A percentile compares a stretch with the other conserved stretches of the same genome.
Evolutionary conservation across 106 monocot species (phyloP).

Genomic region (Cymbidium sinense): DNA sequence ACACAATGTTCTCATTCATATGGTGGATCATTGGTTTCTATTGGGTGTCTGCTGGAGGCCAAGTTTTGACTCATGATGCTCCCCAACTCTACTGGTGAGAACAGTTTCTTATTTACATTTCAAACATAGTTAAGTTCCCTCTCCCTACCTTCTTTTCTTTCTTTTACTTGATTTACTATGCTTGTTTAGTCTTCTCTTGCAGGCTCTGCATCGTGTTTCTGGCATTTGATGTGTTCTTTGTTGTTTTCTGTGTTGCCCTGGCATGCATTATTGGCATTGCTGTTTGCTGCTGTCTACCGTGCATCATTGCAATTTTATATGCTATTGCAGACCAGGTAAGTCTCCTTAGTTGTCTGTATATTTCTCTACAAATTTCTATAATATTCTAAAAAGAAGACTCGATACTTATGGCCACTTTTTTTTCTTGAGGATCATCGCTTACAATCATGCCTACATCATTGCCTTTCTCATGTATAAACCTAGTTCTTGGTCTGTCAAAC

Average conservation of each 20-base stretch:
- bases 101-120: neutral
- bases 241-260: slow-evolving; percentile 60
- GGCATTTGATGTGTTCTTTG: slow-evolving; percentile 80
- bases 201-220: slow-evolving; percentile 76
- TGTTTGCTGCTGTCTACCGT: slow-evolving; percentile 74
- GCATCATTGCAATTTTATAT: slow-evolving; percentile 72
- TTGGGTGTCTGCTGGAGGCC: slow-evolving; percentile 61
- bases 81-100: slow-evolving; percentile 65
- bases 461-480: neutral
- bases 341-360: neutral
- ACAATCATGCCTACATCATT: neutral
- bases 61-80: slow-evolving; percentile 40
- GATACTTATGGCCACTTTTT: neutral
- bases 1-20: slow-evolving; percentile 69
- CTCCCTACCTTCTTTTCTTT: neutral
- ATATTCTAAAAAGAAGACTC: neutral
- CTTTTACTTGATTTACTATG: neutral
- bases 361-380: neutral
- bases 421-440: neutral
- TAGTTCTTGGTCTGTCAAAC: neutral
- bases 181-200: slow-evolving; percentile 21
- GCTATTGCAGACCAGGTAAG: slow-evolving; percentile 72
- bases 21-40: slow-evolving; percentile 85
- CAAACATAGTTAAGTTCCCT: neutral
- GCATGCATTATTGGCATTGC: slow-evolving; percentile 74